These are phyloP conservation scores for Ilex asprella DNA, from an alignment of 257 asterid genomes.

Conservation along the genomic window DNA sequence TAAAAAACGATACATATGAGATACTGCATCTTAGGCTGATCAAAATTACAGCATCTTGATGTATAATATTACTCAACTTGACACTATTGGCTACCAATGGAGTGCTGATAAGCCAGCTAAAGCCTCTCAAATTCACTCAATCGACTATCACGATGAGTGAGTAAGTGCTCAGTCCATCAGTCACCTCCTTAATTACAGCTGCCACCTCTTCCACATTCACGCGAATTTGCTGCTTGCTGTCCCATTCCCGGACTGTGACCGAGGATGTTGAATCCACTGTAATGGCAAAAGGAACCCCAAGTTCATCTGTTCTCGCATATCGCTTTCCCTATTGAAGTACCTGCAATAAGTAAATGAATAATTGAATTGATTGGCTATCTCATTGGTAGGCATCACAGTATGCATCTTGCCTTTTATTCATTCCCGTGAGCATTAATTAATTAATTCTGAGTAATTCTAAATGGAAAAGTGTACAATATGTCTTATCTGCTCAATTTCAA, in stretches of 20 bases:
- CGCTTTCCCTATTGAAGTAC: conserved; percentile 84
- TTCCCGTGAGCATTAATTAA: too few relatives aligned
- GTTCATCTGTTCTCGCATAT: conserved; percentile 93
- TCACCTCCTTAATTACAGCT: conserved; percentile 58
- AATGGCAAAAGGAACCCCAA: conserved; percentile 84
- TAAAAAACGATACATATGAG: too few relatives aligned
- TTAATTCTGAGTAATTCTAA: too few relatives aligned
- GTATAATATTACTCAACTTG: not conserved
- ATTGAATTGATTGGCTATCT: not conserved
- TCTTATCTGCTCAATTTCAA: too few relatives aligned
- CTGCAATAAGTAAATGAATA: conserved; percentile 22
- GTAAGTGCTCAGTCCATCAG: conserved; percentile 53
- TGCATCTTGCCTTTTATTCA: too few relatives aligned
- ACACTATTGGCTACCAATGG: not conserved
- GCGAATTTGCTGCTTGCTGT: conserved; percentile 81
- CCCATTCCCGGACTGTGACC: conserved; percentile 71
- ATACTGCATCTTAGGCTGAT: too few relatives aligned
- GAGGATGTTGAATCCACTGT: conserved; percentile 69
- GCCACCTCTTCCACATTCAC: conserved; percentile 68
- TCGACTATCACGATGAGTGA: conserved; percentile 37
- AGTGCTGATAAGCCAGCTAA: conserved; percentile 26
- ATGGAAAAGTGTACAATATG: too few relatives aligned
- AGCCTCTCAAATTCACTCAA: not conserved
- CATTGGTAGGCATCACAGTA: not conserved
- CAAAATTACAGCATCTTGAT: not conserved